These are phyloP conservation scores for Trichaptum fuscoviolaceum DNA, from an alignment of 768 basidiomycete genomes.

Conservation along the genomic window DNA sequence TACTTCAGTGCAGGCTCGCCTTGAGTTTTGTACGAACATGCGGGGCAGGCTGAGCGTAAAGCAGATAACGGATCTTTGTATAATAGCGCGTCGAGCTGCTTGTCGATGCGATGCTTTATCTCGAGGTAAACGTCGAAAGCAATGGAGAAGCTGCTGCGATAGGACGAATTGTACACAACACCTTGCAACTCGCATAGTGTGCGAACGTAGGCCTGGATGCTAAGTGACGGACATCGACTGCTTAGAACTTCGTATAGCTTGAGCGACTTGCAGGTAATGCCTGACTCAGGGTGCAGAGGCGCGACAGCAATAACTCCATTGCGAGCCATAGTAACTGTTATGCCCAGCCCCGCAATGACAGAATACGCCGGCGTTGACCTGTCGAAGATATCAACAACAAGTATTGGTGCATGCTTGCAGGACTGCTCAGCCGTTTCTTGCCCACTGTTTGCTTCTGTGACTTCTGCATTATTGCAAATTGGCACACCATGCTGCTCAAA, in stretches of 20 bases:
- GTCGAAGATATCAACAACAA: not conserved
- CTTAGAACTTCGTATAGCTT: not conserved
- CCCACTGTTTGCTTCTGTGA: not conserved
- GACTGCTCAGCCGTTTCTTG: not conserved
- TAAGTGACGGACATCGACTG: not conserved
- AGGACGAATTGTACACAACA: not conserved
- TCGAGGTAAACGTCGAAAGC: constrained; percentile 24
- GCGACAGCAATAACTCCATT: not conserved
- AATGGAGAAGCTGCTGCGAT: constrained; percentile 14
- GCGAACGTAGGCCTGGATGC: not conserved
- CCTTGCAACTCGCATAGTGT: not conserved
- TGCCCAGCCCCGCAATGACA: not conserved
- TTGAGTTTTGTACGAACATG: constrained; percentile 22
- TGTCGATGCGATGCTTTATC: constrained; percentile 15
- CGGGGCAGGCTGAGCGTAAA: constrained; percentile 22
- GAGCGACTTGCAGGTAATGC: not conserved
- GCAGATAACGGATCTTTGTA: constrained; percentile 3
- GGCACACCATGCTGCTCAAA: not conserved
- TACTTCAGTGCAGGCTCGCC: constrained; percentile 13
- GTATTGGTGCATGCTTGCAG: not conserved
- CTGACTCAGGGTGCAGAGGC: not conserved
- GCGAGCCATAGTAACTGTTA: not conserved
- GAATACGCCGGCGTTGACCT: not conserved
- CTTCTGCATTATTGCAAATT: not conserved
- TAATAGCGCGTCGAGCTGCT: not conserved